These are phyloP conservation scores for Nannizzia gypsea DNA, from an alignment of 2,329 filamentous ascomycete species.

Conservation along the genomic window DNA sequence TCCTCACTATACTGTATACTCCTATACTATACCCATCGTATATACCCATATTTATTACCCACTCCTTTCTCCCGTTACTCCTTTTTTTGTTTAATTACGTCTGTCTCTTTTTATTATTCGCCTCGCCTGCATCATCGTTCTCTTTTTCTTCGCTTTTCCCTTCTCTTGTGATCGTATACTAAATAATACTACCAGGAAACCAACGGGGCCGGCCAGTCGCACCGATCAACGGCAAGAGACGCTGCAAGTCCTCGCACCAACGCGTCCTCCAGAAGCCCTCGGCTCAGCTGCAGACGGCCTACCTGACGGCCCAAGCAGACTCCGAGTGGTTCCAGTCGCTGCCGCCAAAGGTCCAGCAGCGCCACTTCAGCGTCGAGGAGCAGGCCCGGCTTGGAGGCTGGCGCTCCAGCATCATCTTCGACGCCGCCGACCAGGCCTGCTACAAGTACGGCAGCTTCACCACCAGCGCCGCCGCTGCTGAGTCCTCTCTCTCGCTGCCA, in stretches of 20 bases:
- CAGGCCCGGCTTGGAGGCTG: slow-evolving; percentile 46
- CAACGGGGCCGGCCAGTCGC: background rate
- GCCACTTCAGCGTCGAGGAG: slow-evolving; percentile 61
- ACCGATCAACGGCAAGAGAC: background rate
- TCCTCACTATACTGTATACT: too few relatives aligned
- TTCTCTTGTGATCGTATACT: too few relatives aligned
- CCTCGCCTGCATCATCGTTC: background rate
- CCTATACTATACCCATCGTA: too few relatives aligned
- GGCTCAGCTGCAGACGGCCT: slow-evolving; percentile 15
- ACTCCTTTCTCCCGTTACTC: background rate
- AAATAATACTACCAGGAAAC: too few relatives aligned
- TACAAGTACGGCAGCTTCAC: slow-evolving; percentile 34
- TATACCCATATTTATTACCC: too few relatives aligned
- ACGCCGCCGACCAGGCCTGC: slow-evolving; percentile 48
- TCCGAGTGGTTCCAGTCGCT: slow-evolving; percentile 57
- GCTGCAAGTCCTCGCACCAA: slow-evolving; percentile 6
- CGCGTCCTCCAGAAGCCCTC: slow-evolving; percentile 4
- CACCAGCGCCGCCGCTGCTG: slow-evolving; percentile 22
- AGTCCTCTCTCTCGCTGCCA: slow-evolving; percentile 21
- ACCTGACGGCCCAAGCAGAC: slow-evolving; percentile 42
- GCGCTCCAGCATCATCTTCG: slow-evolving; percentile 42
- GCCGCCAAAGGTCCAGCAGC: slow-evolving; percentile 60
- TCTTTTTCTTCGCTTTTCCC: background rate
- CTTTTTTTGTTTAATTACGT: too few relatives aligned
- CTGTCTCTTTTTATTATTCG: background rate